A percentile compares a stretch with the other conserved stretches of the same genome.
Conservation (phyloP, 352 stramenopile species). For the Phytophthora europaea region DNA sequence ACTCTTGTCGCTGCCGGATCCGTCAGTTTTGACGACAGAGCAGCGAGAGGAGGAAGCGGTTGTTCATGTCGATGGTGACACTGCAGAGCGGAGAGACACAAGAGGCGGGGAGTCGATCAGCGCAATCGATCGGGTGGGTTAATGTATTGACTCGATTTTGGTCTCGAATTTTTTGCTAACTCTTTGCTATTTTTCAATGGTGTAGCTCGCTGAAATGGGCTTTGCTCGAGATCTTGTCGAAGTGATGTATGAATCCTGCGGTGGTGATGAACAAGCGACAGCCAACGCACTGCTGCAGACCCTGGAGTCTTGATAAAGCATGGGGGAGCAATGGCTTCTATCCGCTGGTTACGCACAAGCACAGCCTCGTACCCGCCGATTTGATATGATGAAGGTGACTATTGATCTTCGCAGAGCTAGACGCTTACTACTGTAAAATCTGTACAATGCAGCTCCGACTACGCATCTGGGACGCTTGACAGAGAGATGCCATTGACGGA, state of each 20-base stretch:
- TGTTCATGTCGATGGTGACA: constrained; percentile 19
- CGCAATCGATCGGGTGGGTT: constrained; percentile 48
- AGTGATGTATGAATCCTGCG: constrained; percentile 72
- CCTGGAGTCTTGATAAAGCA: constrained; percentile 35
- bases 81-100: neutral
- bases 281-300: constrained; percentile 70
- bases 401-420: neutral
- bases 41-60: neutral
- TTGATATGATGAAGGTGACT: neutral
- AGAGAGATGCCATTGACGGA: neutral
- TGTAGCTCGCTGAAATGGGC: constrained; percentile 68
- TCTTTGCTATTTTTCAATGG: constrained; percentile 2
- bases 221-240: constrained; percentile 64
- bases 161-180: neutral
- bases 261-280: constrained; percentile 58
- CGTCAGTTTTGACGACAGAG: neutral
- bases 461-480: neutral
- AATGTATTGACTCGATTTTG: neutral
- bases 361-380: neutral
- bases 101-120: neutral
- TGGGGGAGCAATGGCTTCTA: neutral
- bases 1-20: constrained; percentile 36
- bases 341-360: neutral
- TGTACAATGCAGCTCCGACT: neutral
- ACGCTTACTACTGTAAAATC: neutral